Percentiles rank a stretch among this genome's conserved stretches.
Evolutionary conservation across 495 filamentous ascomycete genomes (phyloP).

Genomic region (Penicillium coffeae): DNA sequence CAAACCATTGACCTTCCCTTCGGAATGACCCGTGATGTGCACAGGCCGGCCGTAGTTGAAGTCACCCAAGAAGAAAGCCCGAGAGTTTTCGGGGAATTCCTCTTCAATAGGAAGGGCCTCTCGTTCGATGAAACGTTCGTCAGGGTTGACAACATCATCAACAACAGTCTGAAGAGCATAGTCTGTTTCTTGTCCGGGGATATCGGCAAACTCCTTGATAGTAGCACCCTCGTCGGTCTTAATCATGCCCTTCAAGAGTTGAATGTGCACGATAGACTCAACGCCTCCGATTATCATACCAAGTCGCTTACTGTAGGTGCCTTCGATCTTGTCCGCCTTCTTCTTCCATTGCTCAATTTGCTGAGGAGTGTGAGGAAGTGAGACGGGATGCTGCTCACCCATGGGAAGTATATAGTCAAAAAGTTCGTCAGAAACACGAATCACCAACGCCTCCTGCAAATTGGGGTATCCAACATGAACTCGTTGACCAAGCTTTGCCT

Average conservation of each 20-base stretch:
- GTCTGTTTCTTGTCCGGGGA: conserved; percentile 87
- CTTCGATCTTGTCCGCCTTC: conserved; percentile 81
- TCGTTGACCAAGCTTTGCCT: conserved; percentile 73
- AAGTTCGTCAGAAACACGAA: conserved; percentile 86
- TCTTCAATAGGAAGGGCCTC: conserved; percentile 81
- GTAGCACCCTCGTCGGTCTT: conserved; percentile 90
- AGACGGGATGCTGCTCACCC: conserved; percentile 56
- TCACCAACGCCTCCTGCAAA: conserved; percentile 86
- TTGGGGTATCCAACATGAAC: conserved; percentile 96
- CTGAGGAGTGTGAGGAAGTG: conserved; percentile 66
- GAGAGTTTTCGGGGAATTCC: conserved; percentile 79
- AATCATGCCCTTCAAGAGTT: conserved; percentile 84
- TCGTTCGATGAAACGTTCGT: conserved; percentile 87
- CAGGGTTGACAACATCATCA: conserved; percentile 84
- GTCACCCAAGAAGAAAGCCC: conserved; percentile 94
- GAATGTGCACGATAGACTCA: conserved; percentile 84
- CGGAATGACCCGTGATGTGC: conserved; percentile 70
- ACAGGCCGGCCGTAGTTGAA: conserved; percentile 88
- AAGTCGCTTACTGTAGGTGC: conserved; percentile 80
- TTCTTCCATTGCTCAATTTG: conserved; percentile 79
- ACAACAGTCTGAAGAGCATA: conserved; percentile 89
- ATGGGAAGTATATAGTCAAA: conserved; percentile 78
- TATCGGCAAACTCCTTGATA: conserved; percentile 86
- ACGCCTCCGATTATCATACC: conserved; percentile 84
- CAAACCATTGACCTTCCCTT: conserved; percentile 71